A percentile compares a stretch with the other conserved stretches of the same genome.
Evolutionary conservation across 2,329 filamentous ascomycete genomes (phyloP).

Genomic region (Bipolaris victoriae): DNA sequence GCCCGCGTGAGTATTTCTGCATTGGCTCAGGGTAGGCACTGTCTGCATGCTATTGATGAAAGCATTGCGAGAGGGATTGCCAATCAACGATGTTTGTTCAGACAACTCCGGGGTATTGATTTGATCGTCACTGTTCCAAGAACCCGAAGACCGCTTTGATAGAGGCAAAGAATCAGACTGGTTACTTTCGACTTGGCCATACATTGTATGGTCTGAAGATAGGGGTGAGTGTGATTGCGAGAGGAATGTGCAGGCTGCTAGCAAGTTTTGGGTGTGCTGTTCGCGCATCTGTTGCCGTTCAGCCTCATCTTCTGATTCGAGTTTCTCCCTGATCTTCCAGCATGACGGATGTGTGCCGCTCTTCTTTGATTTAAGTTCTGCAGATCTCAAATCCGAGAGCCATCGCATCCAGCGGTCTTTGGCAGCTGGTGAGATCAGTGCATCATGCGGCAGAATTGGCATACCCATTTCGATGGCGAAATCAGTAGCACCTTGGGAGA

Average conservation of each 20-base stretch:
- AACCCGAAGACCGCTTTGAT: conserved; percentile 27
- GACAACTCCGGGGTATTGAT: conserved; percentile 26
- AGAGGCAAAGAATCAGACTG: conserved; percentile 24
- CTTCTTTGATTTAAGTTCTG: conserved; percentile 57
- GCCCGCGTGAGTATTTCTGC: conserved; percentile 9
- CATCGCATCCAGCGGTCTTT: conserved; percentile 80
- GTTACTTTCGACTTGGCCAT: conserved; percentile 18
- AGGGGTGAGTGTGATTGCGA: conserved; percentile 30
- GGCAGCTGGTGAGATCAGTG: conserved; percentile 79
- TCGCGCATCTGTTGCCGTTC: conserved; percentile 44
- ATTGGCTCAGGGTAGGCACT: conserved; percentile 42
- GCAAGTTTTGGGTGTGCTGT: conserved; percentile 47
- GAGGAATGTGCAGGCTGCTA: conserved; percentile 22
- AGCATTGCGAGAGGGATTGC: conserved; percentile 47
- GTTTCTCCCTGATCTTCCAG: conserved; percentile 33
- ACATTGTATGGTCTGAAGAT: conserved; percentile 28
- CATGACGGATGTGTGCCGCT: conserved; percentile 34
- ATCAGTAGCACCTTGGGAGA: conserved; percentile 82
- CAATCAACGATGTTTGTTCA: conserved; percentile 12
- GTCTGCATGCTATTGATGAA: conserved; percentile 54
- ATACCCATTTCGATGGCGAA: conserved; percentile 84
- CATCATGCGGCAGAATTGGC: conserved; percentile 73
- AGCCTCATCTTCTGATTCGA: conserved; percentile 37
- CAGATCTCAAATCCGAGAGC: conserved; percentile 71
- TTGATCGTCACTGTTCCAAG: conserved; percentile 26